Conservation (phyloP, 495 filamentous ascomycete genomes). For the Niebla homalea region DNA sequence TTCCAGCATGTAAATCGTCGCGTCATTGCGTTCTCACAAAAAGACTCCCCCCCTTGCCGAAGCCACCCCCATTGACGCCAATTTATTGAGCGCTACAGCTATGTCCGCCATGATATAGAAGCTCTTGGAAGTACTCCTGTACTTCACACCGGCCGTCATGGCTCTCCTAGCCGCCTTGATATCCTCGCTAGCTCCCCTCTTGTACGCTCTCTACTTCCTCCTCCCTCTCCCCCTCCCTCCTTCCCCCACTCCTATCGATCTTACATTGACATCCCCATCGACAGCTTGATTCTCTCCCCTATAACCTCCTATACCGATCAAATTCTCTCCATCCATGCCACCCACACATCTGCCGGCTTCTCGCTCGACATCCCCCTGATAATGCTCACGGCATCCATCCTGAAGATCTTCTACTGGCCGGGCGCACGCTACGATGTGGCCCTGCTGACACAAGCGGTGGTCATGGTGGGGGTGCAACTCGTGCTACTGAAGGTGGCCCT, state of each 20-base stretch:
- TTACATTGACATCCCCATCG: background rate
- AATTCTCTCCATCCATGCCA: constrained; percentile 75
- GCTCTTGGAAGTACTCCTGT: background rate
- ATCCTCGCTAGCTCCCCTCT: constrained; percentile 13
- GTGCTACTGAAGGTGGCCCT: constrained; percentile 81
- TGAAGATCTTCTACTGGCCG: constrained; percentile 93
- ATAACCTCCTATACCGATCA: constrained; percentile 84
- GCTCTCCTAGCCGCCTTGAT: constrained; percentile 3
- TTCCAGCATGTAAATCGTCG: too few species aligned
- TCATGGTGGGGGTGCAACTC: constrained; percentile 76
- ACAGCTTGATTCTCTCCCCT: constrained; percentile 62
- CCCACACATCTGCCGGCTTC: constrained; percentile 76
- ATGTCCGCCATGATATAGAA: background rate
- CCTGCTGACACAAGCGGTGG: constrained; percentile 69
- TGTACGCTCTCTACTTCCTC: constrained; percentile 4
- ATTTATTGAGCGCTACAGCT: too few species aligned
- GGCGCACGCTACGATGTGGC: constrained; percentile 70
- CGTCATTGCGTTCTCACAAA: too few species aligned
- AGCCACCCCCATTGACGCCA: too few species aligned
- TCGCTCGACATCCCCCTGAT: constrained; percentile 86
- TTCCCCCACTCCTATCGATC: background rate
- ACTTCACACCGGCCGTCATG: background rate
- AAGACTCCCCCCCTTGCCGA: too few species aligned
- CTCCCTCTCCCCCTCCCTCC: background rate
- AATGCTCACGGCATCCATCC: constrained; percentile 87